A percentile compares a stretch with the other conserved stretches of the same genome.
These are phyloP conservation scores for Aspergillus chevalieri DNA, from an alignment of 2,329 filamentous ascomycete genomes.

Conservation along the genomic window DNA sequence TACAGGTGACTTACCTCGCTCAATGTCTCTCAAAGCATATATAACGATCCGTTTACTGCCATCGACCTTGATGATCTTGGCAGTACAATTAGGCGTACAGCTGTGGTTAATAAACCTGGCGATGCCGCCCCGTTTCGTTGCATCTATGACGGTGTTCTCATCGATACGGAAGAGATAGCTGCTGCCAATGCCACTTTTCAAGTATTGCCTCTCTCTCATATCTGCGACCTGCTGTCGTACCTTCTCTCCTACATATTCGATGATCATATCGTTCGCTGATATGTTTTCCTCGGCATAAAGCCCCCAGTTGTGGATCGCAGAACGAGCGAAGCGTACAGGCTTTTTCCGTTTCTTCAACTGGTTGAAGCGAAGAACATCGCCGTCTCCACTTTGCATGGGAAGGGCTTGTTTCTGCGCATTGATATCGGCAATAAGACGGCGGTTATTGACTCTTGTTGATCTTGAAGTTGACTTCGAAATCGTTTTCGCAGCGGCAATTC, in stretches of 20 bases:
- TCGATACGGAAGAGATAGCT: constrained; percentile 98
- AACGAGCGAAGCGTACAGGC: constrained; percentile 93
- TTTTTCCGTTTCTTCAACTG: constrained; percentile 99
- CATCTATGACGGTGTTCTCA: constrained; percentile 94
- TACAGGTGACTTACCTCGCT: constrained; percentile 66
- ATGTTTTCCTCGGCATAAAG: constrained; percentile 98
- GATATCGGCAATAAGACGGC: constrained; percentile 86
- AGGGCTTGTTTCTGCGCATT: constrained; percentile 82
- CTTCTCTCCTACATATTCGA: constrained; percentile 97
- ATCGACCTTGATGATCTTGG: constrained; percentile 98
- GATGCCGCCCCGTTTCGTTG: constrained; percentile 97
- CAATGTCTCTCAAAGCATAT: constrained; percentile 92
- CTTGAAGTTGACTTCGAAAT: constrained; percentile 84
- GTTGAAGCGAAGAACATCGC: constrained; percentile 93
- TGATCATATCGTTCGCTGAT: constrained; percentile 97
- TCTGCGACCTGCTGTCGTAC: constrained; percentile 97
- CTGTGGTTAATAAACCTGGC: constrained; percentile 97
- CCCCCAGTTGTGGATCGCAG: constrained; percentile 98
- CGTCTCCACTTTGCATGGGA: constrained; percentile 65
- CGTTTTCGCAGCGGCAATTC: constrained; percentile 70
- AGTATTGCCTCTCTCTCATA: constrained; percentile 82
- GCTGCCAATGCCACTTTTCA: constrained; percentile 93
- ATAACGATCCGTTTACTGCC: constrained; percentile 98
- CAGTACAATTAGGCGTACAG: constrained; percentile 96
- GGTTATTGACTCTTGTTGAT: constrained; percentile 91